Percentiles rank a stretch among this genome's conserved stretches.
Evolutionary conservation across 352 stramenopile species (phyloP).

Genomic region (Phytopythium montanum): DNA sequence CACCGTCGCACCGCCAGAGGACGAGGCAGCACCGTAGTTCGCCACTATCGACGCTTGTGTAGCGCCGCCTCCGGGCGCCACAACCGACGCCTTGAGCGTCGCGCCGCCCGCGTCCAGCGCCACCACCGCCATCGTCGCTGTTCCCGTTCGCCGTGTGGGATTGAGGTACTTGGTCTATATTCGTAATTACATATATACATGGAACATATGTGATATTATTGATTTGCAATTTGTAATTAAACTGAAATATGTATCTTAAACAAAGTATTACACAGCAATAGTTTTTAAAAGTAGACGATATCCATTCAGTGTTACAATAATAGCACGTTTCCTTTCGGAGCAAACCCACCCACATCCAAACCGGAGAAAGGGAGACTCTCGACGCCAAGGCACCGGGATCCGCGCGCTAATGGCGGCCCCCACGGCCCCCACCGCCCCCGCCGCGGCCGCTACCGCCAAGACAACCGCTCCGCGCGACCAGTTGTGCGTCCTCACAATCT

Average conservation of each 20-base stretch:
- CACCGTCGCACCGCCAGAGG: constrained; percentile 20
- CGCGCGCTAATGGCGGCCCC: background rate
- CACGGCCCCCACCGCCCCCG: background rate
- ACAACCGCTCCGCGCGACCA: background rate
- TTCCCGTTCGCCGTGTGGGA: no score
- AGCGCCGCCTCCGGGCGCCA: constrained; percentile 17
- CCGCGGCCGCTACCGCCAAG: background rate
- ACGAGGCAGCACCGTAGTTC: constrained; percentile 43
- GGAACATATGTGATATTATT: no score
- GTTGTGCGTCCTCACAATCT: background rate
- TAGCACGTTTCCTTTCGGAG: no score
- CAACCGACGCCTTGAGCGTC: constrained; percentile 61
- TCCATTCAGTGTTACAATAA: no score
- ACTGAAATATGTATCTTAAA: no score
- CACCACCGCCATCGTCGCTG: constrained; percentile 21
- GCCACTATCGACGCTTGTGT: constrained; percentile 23
- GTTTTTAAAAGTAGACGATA: no score
- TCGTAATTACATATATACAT: no score
- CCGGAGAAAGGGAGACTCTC: background rate
- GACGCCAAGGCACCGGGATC: background rate
- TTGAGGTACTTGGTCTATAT: no score
- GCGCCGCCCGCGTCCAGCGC: constrained; percentile 56
- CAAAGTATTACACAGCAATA: no score
- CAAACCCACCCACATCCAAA: no score
- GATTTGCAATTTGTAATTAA: no score